Evolutionary conservation across 1,284 basidiomycete genomes (phyloP).

Genomic region (Malassezia vespertilionis): DNA sequence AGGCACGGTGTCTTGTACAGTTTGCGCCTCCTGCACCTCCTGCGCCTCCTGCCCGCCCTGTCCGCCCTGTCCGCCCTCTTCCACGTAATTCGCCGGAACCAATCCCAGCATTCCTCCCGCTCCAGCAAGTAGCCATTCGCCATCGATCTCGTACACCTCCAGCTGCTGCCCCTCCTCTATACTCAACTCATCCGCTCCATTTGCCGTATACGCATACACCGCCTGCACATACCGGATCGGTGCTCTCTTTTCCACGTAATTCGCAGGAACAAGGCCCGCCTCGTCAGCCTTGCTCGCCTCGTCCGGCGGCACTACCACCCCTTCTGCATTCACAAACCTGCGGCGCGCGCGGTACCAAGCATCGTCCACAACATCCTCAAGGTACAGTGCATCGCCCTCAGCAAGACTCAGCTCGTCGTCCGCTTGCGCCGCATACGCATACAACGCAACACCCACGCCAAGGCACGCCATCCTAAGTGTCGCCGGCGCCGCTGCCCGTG

Average conservation of each 20-base stretch:
- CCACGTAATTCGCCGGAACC: constrained; percentile 45
- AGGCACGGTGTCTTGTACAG: neutral
- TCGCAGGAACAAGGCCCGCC: constrained; percentile 42
- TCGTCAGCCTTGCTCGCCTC: constrained; percentile 15
- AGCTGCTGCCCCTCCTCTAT: constrained; percentile 40
- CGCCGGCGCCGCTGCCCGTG: neutral
- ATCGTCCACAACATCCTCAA: constrained; percentile 41
- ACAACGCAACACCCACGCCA: constrained; percentile 39
- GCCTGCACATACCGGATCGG: constrained; percentile 39
- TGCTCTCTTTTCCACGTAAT: constrained; percentile 43
- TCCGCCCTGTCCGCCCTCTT: constrained; percentile 21
- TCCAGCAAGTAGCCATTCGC: constrained; percentile 37
- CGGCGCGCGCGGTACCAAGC: constrained; percentile 46
- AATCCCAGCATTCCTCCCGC: constrained; percentile 32
- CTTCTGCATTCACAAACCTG: constrained; percentile 21
- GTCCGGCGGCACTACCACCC: constrained; percentile 19
- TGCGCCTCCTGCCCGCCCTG: neutral
- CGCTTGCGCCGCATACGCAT: constrained; percentile 44
- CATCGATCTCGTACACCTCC: constrained; percentile 37
- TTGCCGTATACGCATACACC: constrained; percentile 40
- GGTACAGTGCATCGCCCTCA: constrained; percentile 44
- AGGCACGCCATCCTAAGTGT: constrained; percentile 38
- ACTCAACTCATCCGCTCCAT: constrained; percentile 41
- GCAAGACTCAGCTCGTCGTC: constrained; percentile 42
- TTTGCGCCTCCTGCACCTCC: neutral